Evolutionary conservation across 2,329 filamentous ascomycete genomes (phyloP).

Genomic region (Hymenoscyphus fraxineus): DNA sequence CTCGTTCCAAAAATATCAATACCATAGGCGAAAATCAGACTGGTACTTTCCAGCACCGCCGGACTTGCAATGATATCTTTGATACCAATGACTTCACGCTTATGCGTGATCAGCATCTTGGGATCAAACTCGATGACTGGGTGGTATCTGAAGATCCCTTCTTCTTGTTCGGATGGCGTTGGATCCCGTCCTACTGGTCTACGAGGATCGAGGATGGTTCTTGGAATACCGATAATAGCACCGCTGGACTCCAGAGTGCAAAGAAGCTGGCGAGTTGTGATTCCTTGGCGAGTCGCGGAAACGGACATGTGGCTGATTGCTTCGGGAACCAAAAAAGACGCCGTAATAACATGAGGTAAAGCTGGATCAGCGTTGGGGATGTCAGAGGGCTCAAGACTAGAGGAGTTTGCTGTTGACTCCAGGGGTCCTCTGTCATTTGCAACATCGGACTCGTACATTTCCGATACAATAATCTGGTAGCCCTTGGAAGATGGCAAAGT

Average conservation of each 20-base stretch:
- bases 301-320: slow-evolving; percentile 77
- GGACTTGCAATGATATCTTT: slow-evolving; percentile 69
- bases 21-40: slow-evolving; percentile 82
- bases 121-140: slow-evolving; percentile 81
- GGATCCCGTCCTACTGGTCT: slow-evolving; percentile 83
- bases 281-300: slow-evolving; percentile 87
- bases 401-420: slow-evolving; percentile 67
- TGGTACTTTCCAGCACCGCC: slow-evolving; percentile 86
- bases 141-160: slow-evolving; percentile 74
- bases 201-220: slow-evolving; percentile 75
- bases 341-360: slow-evolving; percentile 72
- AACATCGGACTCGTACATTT: slow-evolving; percentile 82
- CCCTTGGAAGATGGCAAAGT: slow-evolving; percentile 65
- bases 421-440: slow-evolving; percentile 83
- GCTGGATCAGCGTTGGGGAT: slow-evolving; percentile 48
- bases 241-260: slow-evolving; percentile 71
- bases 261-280: slow-evolving; percentile 77
- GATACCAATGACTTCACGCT: slow-evolving; percentile 75
- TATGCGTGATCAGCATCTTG: slow-evolving; percentile 74
- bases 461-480: slow-evolving; percentile 79
- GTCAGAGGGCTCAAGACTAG: slow-evolving; percentile 66
- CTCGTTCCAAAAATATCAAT: slow-evolving; percentile 84
- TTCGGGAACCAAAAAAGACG: slow-evolving; percentile 76
- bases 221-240: slow-evolving; percentile 75
- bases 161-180: slow-evolving; percentile 72